Evolutionary conservation across 208 protist genomes (phyloP).

Genomic region (Balamuthia mandrillaris): DNA sequence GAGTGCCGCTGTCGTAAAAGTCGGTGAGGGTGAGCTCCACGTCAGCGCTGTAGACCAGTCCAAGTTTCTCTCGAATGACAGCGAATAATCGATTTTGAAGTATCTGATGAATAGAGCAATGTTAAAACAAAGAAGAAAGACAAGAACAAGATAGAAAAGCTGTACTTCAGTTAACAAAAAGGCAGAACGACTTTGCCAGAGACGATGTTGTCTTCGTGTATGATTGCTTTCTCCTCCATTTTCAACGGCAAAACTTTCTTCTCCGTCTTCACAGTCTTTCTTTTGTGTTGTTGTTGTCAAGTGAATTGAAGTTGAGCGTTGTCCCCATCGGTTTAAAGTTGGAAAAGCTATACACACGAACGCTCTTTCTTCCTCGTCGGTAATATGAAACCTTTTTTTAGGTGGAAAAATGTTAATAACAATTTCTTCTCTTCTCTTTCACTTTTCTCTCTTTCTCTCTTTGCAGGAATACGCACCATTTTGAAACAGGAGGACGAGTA

Average conservation of each 20-base stretch:
- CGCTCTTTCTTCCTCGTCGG: background rate
- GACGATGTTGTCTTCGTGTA: background rate
- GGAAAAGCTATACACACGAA: conserved; percentile 18
- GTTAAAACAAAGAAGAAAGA: background rate
- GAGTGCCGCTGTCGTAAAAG: background rate
- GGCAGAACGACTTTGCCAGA: conserved; percentile 17
- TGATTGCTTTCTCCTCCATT: too few relatives aligned
- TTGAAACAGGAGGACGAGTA: background rate
- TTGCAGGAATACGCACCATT: too few relatives aligned
- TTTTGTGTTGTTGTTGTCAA: background rate
- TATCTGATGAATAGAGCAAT: background rate
- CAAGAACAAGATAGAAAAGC: background rate
- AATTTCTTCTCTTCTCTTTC: too few relatives aligned
- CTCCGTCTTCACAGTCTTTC: background rate
- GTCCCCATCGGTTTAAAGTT: conserved; percentile 20
- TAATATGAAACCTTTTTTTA: background rate
- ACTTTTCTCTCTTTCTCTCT: too few relatives aligned
- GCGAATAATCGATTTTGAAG: conserved; percentile 13
- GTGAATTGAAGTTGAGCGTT: background rate
- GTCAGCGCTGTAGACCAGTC: background rate
- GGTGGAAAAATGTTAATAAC: too few relatives aligned
- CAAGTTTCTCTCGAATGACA: background rate
- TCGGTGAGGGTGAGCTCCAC: background rate
- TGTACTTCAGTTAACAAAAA: background rate
- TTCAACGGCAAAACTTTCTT: too few relatives aligned